Conservation (phyloP, 2,329 filamentous ascomycete species). For the Graphiopsis chlorocephala region DNA sequence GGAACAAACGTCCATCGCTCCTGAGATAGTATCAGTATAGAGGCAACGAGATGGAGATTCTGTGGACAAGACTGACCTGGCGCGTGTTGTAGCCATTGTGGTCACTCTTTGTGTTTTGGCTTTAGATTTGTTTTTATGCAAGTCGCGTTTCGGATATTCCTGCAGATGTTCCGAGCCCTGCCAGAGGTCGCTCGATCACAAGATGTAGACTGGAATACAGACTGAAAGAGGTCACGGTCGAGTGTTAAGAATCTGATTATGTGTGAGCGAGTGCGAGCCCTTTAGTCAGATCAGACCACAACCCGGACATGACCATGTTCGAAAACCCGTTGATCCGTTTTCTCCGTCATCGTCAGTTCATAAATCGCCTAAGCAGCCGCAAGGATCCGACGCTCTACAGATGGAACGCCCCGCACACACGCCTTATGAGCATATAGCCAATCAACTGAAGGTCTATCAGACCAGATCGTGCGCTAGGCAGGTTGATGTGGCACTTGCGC, state of each 20-base stretch:
- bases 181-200: constrained; percentile 12
- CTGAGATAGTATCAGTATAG: background rate
- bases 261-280: constrained; percentile 7
- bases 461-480: background rate
- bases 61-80: constrained; percentile 2
- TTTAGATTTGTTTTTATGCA: background rate
- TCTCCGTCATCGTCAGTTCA: constrained; percentile 14
- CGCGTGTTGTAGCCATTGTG: constrained; percentile 9
- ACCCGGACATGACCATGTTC: background rate
- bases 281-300: constrained; percentile 7
- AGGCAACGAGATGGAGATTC: background rate
- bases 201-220: background rate
- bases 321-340: constrained; percentile 2
- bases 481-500: background rate
- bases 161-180: constrained; percentile 6
- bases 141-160: background rate
- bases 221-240: background rate
- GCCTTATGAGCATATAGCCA: constrained; percentile 1
- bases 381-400: background rate
- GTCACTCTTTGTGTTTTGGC: background rate
- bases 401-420: constrained; percentile 4
- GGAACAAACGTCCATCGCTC: constrained; percentile 5
- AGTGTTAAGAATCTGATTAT: background rate
- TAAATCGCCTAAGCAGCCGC: constrained; percentile 6
- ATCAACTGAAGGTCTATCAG: background rate